phyloP scores from a whole-genome alignment of 2,329 filamentous ascomycete species.

The Fusarium sterilihyphosum region DNA sequence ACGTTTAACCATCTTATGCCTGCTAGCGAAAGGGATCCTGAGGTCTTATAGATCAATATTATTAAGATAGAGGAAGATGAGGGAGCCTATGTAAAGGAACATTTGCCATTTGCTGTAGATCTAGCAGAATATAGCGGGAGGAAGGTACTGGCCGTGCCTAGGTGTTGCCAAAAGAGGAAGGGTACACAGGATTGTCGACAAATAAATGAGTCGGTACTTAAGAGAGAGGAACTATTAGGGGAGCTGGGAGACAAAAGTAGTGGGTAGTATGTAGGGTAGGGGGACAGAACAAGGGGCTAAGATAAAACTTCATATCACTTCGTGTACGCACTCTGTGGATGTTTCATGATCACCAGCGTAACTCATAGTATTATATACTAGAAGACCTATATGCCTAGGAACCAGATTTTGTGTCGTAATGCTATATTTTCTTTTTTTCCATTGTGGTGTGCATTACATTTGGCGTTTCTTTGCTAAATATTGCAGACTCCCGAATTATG shows the following conservation, averaged over 20 bases:
- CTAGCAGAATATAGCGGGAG: not conserved
- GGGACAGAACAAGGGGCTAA: not conserved
- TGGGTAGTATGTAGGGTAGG: not conserved
- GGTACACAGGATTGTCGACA: not conserved
- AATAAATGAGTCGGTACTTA: not conserved
- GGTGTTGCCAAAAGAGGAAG: not conserved
- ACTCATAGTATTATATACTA: no score
- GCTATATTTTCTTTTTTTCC: no score
- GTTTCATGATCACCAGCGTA: no score
- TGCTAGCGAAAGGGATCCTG: not conserved
- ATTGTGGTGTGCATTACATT: fast-evolving
- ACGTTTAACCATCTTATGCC: not conserved
- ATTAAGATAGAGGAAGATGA: not conserved
- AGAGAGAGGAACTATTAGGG: not conserved
- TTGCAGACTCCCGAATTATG: no score
- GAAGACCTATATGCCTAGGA: fast-evolving
- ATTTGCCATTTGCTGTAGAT: not conserved
- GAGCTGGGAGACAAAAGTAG: not conserved
- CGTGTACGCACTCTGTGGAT: no score
- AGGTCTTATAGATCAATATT: not conserved
- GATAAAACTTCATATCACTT: no score
- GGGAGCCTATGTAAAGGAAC: not conserved
- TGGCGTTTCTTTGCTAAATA: fast-evolving
- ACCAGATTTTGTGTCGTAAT: fast-evolving
- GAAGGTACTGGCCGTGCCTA: not conserved